A percentile compares a stretch with the other conserved stretches of the same genome.
phyloP scores from a whole-genome alignment of 2,329 filamentous ascomycete genomes.

The Chaetomiaceae sp. region DNA sequence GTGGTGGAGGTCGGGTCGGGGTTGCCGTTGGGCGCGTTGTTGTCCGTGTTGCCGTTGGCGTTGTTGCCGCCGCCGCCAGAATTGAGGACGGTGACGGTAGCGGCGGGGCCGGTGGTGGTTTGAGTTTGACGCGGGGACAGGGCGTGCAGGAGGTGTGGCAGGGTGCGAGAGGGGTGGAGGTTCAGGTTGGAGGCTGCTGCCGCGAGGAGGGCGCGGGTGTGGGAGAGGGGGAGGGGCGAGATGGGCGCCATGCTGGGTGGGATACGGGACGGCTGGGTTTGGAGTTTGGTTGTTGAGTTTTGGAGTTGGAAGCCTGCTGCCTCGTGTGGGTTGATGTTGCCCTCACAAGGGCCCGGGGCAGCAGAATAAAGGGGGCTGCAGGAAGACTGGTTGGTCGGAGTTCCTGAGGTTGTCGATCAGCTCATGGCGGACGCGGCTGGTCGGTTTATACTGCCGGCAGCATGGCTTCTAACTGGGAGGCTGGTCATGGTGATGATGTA shows the following conservation, averaged over 20 bases:
- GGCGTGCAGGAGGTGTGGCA: neutral
- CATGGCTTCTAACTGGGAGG: neutral
- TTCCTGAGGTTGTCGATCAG: neutral
- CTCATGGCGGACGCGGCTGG: no score
- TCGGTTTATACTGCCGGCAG: neutral
- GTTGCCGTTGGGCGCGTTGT: neutral
- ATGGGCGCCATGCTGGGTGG: slow-evolving; percentile 7
- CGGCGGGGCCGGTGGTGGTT: neutral
- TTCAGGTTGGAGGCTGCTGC: neutral
- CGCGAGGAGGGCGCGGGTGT: neutral
- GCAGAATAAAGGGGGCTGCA: neutral
- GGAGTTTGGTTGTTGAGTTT: no score
- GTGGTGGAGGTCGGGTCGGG: slow-evolving; percentile 18
- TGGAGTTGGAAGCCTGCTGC: neutral
- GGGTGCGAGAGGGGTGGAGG: slow-evolving; percentile 8
- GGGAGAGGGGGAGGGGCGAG: neutral
- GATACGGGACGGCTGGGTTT: neutral
- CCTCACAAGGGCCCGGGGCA: neutral
- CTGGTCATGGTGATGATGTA: slow-evolving; percentile 12
- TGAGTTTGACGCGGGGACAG: neutral
- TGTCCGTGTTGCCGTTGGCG: neutral
- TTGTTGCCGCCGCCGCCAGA: neutral
- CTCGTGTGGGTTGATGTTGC: neutral
- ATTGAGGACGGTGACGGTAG: slow-evolving; percentile 13
- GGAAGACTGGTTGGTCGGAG: neutral